Evolutionary conservation across 495 filamentous ascomycete species (phyloP).

Genomic region (Neurospora sublineolata): DNA sequence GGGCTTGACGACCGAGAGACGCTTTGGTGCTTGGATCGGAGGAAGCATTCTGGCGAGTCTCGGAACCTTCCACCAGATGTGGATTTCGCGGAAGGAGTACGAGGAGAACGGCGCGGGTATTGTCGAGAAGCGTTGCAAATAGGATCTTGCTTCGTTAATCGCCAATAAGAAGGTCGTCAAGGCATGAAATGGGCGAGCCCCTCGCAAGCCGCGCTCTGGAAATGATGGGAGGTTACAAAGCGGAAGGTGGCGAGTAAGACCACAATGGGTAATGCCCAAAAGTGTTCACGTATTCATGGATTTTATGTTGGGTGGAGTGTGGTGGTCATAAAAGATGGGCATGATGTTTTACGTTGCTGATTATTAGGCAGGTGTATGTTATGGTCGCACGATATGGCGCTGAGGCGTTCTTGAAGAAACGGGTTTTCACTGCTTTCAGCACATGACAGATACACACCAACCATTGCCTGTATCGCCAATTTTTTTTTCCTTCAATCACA

Average conservation of each 20-base stretch:
- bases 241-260: not conserved
- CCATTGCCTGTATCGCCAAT: not conserved
- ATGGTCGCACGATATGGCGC: not conserved
- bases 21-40: constrained; percentile 90
- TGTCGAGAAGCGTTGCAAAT: constrained; percentile 73
- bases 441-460: not conserved
- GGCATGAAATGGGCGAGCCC: not conserved
- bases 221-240: not conserved
- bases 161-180: not conserved
- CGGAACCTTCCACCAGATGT: constrained; percentile 99
- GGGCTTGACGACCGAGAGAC: constrained; percentile 72
- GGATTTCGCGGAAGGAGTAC: constrained; percentile 82
- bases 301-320: not conserved
- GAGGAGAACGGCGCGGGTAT: constrained; percentile 61
- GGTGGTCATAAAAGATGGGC: not conserved
- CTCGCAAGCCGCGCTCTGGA: not conserved
- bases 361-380: not conserved
- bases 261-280: not conserved
- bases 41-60: constrained; percentile 92
- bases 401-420: not conserved
- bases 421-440: not conserved
- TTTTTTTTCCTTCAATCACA: not conserved
- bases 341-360: not conserved
- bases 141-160: constrained; percentile 4
- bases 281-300: not conserved